Percentiles rank a stretch among this genome's conserved stretches.
Evolutionary conservation across 352 stramenopile genomes (phyloP).

Genomic region (Plasmopara viticola): DNA sequence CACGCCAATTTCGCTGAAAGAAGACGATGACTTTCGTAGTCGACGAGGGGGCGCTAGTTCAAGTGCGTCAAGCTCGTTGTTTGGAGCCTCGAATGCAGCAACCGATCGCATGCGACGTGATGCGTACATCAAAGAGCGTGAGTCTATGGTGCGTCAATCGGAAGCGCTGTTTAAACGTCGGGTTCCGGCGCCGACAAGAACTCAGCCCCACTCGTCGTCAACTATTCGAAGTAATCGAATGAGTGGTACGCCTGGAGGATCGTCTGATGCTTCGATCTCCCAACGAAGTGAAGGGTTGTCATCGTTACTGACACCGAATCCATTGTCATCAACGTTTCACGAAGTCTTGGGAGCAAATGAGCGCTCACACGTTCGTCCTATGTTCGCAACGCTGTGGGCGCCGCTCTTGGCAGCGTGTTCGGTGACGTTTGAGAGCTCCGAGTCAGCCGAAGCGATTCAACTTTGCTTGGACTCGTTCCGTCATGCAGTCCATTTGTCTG

Average conservation of each 20-base stretch:
- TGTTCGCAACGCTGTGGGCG: conserved; percentile 99
- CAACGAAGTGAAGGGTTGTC: conserved; percentile 16
- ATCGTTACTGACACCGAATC: conserved; percentile 20
- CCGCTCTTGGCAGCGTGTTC: conserved; percentile 95
- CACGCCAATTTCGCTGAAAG: conserved; percentile 94
- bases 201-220: conserved; percentile 13
- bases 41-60: conserved; percentile 24
- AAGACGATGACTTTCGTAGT: conserved; percentile 87
- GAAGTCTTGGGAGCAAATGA: conserved; percentile 62
- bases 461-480: conserved; percentile 94
- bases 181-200: conserved; percentile 25
- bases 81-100: conserved; percentile 48
- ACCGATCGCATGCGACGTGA: conserved; percentile 68
- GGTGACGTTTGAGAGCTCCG: conserved; percentile 93
- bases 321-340: conserved; percentile 40
- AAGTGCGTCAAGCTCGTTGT: conserved; percentile 41
- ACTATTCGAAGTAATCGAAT: conserved; percentile 16
- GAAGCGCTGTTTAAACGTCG: conserved; percentile 73
- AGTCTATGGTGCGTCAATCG: conserved; percentile 75
- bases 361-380: conserved; percentile 85
- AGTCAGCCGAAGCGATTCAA: conserved; percentile 89
- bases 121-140: conserved; percentile 77
- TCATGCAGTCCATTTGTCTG: conserved; percentile 90
- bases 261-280: conserved; percentile 1
- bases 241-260: conserved; percentile 4